Evolutionary conservation across 1,139 yeast genomes (phyloP).

Genomic region (Candida sp.): DNA sequence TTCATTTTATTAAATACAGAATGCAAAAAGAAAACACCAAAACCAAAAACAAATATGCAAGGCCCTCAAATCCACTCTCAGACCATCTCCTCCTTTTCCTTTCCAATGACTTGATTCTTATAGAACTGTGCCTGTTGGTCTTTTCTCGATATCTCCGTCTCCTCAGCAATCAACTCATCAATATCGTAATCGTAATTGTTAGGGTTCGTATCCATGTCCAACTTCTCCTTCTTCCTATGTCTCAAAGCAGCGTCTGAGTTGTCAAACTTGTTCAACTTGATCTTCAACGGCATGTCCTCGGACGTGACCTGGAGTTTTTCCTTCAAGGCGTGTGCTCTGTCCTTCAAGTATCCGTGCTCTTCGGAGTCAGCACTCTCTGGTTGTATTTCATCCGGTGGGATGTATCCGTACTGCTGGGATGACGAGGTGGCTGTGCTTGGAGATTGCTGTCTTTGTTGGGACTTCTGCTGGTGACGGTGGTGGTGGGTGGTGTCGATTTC

Average conservation of each 20-base stretch:
- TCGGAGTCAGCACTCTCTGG: conserved; percentile 14
- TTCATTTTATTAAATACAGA: neutral
- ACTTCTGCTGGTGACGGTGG: conserved; percentile 10
- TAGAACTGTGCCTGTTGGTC: conserved; percentile 30
- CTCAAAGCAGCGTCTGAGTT: conserved; percentile 20
- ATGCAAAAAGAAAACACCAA: neutral
- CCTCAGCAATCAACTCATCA: conserved; percentile 33
- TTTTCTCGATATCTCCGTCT: conserved; percentile 24
- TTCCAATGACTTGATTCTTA: conserved; percentile 29
- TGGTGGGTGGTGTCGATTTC: conserved; percentile 23
- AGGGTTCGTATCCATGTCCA: conserved; percentile 38
- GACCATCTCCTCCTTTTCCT: conserved; percentile 35
- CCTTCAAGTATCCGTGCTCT: conserved; percentile 17
- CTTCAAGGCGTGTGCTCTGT: conserved; percentile 31
- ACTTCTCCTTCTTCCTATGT: conserved; percentile 30
- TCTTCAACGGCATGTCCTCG: conserved; percentile 44
- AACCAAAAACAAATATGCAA: neutral
- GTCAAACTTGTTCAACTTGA: conserved; percentile 28
- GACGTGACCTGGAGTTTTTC: conserved; percentile 37
- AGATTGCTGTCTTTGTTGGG: conserved; percentile 1
- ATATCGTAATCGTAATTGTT: conserved; percentile 37
- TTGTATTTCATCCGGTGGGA: conserved; percentile 44
- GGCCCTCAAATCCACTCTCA: conserved; percentile 6
- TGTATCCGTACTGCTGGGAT: conserved; percentile 26
- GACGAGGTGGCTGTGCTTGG: conserved; percentile 6